Percentiles rank a stretch among this genome's conserved stretches.
These are phyloP conservation scores for Penicillium silybi DNA, from an alignment of 495 filamentous ascomycete genomes.

Conservation along the genomic window DNA sequence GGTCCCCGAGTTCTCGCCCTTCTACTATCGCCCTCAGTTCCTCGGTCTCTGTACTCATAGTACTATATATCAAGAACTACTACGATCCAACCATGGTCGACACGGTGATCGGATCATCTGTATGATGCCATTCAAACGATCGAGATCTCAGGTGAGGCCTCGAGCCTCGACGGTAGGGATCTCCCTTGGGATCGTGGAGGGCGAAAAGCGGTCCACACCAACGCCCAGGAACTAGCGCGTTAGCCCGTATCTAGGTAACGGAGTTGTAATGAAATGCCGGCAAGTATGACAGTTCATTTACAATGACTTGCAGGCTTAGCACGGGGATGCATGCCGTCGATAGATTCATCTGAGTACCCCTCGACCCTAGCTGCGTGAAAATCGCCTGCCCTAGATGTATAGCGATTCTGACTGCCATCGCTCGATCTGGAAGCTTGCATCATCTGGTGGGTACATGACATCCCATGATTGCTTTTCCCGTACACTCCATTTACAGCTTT, in stretches of 20 bases:
- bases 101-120: background rate
- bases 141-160: background rate
- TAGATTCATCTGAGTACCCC: background rate
- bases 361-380: background rate
- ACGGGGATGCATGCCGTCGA: background rate
- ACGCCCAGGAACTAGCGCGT: background rate
- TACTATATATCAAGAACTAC: background rate
- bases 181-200: background rate
- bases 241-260: background rate
- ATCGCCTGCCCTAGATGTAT: background rate
- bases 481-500: background rate
- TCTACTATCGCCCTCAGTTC: background rate
- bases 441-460: background rate
- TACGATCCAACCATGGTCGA: background rate
- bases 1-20: background rate
- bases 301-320: constrained; percentile 13
- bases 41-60: no score
- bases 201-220: background rate
- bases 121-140: background rate
- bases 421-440: background rate
- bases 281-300: background rate
- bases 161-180: background rate
- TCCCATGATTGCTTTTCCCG: constrained; percentile 6
- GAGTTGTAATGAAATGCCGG: background rate
- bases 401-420: background rate